Conservation (phyloP, 768 basidiomycete species). For the Lactarius psammicola region DNA sequence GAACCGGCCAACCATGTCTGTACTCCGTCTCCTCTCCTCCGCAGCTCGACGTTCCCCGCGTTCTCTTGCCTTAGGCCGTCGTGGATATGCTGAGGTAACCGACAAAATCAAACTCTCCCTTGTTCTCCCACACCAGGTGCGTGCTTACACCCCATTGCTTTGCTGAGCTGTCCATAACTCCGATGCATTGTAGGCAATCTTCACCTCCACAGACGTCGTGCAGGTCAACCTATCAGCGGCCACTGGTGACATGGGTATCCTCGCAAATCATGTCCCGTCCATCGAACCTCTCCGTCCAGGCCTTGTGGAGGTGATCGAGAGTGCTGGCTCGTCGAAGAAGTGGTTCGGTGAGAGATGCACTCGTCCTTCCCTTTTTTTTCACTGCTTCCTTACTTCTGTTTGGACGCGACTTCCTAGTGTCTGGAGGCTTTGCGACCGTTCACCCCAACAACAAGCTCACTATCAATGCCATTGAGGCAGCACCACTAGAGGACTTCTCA, state of each 20-base stretch:
- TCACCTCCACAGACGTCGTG: constrained; percentile 84
- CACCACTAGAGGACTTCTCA: constrained; percentile 88
- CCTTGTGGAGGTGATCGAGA: constrained; percentile 91
- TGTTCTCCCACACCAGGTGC: constrained; percentile 92
- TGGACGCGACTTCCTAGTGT: constrained; percentile 52
- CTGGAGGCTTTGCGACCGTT: constrained; percentile 95
- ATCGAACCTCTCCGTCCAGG: constrained; percentile 94
- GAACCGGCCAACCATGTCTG: constrained; percentile 55
- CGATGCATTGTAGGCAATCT: constrained; percentile 65
- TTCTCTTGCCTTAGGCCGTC: constrained; percentile 52
- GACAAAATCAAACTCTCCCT: constrained; percentile 93
- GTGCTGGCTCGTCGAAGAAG: constrained; percentile 76
- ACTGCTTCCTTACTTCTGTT: background rate
- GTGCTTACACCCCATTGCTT: constrained; percentile 32
- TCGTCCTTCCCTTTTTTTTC: background rate
- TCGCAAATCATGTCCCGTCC: constrained; percentile 98
- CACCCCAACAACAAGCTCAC: constrained; percentile 97
- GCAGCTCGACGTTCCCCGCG: constrained; percentile 59
- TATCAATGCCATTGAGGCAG: constrained; percentile 96
- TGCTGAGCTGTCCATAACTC: constrained; percentile 20
- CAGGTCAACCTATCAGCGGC: constrained; percentile 95
- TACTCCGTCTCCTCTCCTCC: constrained; percentile 66
- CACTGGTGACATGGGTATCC: constrained; percentile 98
- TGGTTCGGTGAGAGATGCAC: constrained; percentile 85
- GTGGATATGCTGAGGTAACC: constrained; percentile 89